Conservation (phyloP, 225 moss, liverwort and hornwort genomes). For the Rhytidiadelphus loreus region DNA sequence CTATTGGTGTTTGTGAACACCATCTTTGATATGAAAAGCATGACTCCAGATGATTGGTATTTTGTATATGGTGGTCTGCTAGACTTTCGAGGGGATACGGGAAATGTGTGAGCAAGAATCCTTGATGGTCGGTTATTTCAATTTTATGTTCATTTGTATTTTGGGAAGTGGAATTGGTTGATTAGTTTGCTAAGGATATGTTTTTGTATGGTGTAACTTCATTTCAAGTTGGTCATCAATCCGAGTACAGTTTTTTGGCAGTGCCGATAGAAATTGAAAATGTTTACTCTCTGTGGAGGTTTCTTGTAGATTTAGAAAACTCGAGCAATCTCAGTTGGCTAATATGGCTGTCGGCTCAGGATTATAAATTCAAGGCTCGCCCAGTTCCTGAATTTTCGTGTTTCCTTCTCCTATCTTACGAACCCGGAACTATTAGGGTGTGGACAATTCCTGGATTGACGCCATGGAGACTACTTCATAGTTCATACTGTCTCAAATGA, state of each 20-base stretch:
- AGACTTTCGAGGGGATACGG: too few relatives aligned
- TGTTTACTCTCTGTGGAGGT: background rate
- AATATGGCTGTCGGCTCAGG: too few relatives aligned
- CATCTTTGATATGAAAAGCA: background rate
- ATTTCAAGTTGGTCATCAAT: background rate
- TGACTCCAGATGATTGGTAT: background rate
- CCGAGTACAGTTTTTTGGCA: background rate
- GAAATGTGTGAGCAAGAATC: background rate
- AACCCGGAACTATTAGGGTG: rapidly evolving
- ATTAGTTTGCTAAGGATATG: too few relatives aligned
- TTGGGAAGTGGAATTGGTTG: background rate
- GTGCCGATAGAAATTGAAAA: too few relatives aligned
- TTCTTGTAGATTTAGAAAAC: background rate
- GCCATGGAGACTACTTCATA: background rate
- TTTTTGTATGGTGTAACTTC: rapidly evolving
- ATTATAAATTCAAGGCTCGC: too few relatives aligned
- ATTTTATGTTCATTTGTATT: too few relatives aligned
- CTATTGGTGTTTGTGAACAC: slow-evolving; percentile 30
- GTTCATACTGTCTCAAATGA: background rate
- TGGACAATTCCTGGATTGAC: background rate
- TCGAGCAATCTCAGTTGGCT: background rate
- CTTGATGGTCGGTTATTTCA: background rate
- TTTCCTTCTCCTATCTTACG: rapidly evolving
- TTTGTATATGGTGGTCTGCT: too few relatives aligned
- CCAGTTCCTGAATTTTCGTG: too few relatives aligned